A percentile compares a stretch with the other conserved stretches of the same genome.
phyloP scores from a whole-genome alignment of 495 filamentous ascomycete genomes.

The Xylaria palmicola region DNA sequence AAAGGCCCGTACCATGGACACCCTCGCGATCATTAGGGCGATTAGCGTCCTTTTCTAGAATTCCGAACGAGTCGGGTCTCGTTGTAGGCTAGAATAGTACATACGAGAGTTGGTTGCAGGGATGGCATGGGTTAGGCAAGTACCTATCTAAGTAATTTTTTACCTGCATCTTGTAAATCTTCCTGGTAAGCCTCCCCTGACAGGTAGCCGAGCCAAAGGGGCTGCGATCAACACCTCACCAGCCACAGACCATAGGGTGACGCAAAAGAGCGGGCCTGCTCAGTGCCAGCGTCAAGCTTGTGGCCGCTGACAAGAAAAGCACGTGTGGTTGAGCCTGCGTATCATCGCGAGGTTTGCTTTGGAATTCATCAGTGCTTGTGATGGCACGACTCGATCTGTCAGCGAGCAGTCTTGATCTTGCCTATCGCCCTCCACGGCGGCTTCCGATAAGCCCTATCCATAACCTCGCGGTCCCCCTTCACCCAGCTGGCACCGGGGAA shows the following conservation, averaged over 20 bases:
- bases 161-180: too few relatives aligned
- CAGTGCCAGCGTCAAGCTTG: not conserved
- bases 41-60: too few relatives aligned
- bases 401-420: not conserved
- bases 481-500: not conserved
- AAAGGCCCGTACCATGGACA: too few relatives aligned
- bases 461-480: too few relatives aligned
- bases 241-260: conserved; percentile 2
- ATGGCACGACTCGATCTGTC: not conserved
- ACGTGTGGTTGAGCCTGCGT: conserved; percentile 4
- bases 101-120: too few relatives aligned
- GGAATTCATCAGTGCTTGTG: not conserved
- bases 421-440: not conserved
- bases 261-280: not conserved
- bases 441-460: too few relatives aligned
- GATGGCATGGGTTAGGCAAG: too few relatives aligned
- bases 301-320: not conserved
- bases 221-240: not conserved
- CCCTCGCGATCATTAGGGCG: too few relatives aligned
- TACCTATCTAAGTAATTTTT: too few relatives aligned
- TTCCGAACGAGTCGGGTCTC: too few relatives aligned
- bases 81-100: too few relatives aligned
- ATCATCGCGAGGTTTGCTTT: not conserved
- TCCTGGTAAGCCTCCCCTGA: too few relatives aligned
- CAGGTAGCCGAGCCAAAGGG: not conserved